These are phyloP conservation scores for Nemania sp. DNA, from an alignment of 2,329 filamentous ascomycete genomes.

Conservation along the genomic window DNA sequence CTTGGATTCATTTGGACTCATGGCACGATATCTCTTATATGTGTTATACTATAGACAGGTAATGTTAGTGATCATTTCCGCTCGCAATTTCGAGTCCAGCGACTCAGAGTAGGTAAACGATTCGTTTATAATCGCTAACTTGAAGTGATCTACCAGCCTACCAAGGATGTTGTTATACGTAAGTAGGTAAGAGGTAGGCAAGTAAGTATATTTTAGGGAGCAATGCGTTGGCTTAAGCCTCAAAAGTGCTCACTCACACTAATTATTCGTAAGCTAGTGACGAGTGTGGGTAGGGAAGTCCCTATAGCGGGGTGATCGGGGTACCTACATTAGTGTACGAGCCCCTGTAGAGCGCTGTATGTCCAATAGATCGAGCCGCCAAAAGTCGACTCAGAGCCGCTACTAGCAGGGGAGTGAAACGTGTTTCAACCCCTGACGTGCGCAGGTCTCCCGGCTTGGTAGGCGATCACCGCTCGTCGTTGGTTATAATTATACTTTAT, in stretches of 20 bases:
- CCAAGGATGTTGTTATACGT: too few relatives aligned
- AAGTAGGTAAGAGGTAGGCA: too few relatives aligned
- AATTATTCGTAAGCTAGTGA: neutral
- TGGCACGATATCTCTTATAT: neutral
- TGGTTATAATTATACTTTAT: slow-evolving; percentile 3
- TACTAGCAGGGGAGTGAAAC: slow-evolving; percentile 12
- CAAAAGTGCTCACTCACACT: too few relatives aligned
- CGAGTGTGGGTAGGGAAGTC: neutral
- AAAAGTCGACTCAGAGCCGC: neutral
- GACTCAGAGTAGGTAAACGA: too few relatives aligned
- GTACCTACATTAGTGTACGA: neutral
- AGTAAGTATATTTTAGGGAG: too few relatives aligned
- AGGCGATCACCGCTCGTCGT: neutral
- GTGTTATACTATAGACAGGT: neutral
- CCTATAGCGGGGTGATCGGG: neutral
- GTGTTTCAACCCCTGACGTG: slow-evolving; percentile 8
- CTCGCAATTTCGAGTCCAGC: neutral
- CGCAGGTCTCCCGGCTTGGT: slow-evolving; percentile 11
- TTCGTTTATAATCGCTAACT: too few relatives aligned
- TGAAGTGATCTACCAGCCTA: too few relatives aligned
- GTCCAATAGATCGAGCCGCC: slow-evolving; percentile 2
- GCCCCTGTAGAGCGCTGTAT: neutral
- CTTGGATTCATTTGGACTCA: neutral
- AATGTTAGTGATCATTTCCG: neutral
- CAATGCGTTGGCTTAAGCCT: too few relatives aligned